These are phyloP conservation scores for Metarhizium rileyi DNA, from an alignment of 2,329 filamentous ascomycete genomes.

Conservation along the genomic window DNA sequence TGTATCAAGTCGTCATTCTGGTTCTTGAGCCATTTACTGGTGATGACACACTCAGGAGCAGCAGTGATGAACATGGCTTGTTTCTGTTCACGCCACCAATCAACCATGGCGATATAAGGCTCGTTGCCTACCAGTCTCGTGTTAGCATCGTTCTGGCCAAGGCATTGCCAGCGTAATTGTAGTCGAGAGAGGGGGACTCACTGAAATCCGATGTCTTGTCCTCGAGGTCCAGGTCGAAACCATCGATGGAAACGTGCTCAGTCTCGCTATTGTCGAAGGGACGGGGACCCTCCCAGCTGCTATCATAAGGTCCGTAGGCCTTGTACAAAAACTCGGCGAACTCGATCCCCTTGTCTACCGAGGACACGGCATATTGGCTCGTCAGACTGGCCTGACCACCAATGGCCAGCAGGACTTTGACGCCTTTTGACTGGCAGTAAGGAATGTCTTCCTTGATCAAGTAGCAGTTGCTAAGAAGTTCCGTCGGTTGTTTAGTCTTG, in stretches of 20 bases:
- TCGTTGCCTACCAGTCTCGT: conserved; percentile 16
- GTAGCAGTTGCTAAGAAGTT: conserved; percentile 26
- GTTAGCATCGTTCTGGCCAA: conserved; percentile 2
- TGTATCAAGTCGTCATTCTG: conserved; percentile 28
- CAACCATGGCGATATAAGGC: conserved; percentile 29
- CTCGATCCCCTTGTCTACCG: conserved; percentile 19
- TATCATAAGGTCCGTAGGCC: conserved; percentile 28
- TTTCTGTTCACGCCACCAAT: conserved; percentile 23
- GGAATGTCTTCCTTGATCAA: conserved; percentile 28
- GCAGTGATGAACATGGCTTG: conserved; percentile 28
- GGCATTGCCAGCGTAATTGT: background rate
- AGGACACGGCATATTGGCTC: conserved; percentile 23
- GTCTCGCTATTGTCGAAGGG: conserved; percentile 25
- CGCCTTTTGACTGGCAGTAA: conserved; percentile 30
- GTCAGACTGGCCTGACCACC: conserved; percentile 22
- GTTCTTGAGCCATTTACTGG: background rate
- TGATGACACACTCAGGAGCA: conserved; percentile 34
- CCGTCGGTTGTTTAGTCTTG: conserved; percentile 14
- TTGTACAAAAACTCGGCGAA: conserved; percentile 30
- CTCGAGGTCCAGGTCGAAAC: conserved; percentile 35
- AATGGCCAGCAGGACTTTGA: conserved; percentile 34
- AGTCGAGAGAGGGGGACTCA: conserved; percentile 11
- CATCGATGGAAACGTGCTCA: conserved; percentile 24
- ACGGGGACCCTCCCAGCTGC: conserved; percentile 23
- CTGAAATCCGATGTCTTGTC: conserved; percentile 12